Conservation (phyloP, 345 rosid species). For the Linum trigynum region DNA sequence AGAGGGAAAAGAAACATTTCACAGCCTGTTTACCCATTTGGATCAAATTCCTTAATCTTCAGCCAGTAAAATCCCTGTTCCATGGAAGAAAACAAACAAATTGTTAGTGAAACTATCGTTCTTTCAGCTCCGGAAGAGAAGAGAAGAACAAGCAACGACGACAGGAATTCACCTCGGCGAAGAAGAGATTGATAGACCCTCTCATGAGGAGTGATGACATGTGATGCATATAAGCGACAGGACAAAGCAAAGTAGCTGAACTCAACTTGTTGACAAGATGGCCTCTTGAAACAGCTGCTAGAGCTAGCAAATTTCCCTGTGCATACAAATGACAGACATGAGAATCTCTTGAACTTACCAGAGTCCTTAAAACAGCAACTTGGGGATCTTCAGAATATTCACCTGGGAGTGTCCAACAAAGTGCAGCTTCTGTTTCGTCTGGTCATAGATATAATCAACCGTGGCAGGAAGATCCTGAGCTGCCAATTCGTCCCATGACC, state of each 20-base stretch:
- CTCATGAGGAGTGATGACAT: constrained; percentile 18
- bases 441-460: constrained; percentile 28
- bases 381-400: neutral
- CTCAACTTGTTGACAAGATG: constrained; percentile 20
- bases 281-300: constrained; percentile 33
- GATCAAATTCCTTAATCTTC: constrained; percentile 30
- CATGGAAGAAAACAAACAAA: neutral
- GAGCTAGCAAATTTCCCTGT: constrained; percentile 37
- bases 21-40: constrained; percentile 24
- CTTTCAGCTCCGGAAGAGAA: neutral
- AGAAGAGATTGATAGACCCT: constrained; percentile 21
- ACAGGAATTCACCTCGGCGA: constrained; percentile 22
- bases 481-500: constrained; percentile 52
- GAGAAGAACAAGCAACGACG: neutral
- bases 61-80: constrained; percentile 33
- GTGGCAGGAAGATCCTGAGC: constrained; percentile 47
- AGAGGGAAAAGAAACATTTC: neutral
- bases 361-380: neutral
- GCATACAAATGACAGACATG: neutral
- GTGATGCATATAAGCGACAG: constrained; percentile 33
- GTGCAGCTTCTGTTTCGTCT: constrained; percentile 36
- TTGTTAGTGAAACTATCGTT: too few relatives aligned
- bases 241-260: constrained; percentile 34
- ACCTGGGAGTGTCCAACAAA: constrained; percentile 48
- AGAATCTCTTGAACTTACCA: neutral